Evolutionary conservation across 1,284 basidiomycete genomes (phyloP), one percentile per base, ranked within the genome.

Genomic region (Ceratobasidium theobromae): DNA sequence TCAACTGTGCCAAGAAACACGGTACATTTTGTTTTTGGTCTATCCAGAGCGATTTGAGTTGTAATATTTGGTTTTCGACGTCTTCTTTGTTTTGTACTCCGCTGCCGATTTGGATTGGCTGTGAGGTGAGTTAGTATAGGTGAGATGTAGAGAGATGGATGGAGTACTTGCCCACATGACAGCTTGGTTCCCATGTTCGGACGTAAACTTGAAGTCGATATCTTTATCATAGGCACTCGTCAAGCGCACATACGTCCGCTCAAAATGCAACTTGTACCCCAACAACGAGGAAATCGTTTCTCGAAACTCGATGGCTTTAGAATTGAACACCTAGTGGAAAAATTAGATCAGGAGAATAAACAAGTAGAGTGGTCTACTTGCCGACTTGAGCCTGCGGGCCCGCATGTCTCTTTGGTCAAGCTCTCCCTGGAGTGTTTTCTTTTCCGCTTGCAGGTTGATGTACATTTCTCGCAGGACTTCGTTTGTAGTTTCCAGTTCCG

Each of bases 231-330:
- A 93, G 66, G 88, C 79, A n/a, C 86, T 88, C 2, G 91, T 93
- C 60, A 94, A 84, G 35, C 90, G 83, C 45, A 94, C 86, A 69
- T 90, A 86, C 0, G 91, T 91, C 62, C 91, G 93, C 3, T 89
- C 87, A 74, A 95, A 94, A 1, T 87, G 86, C 38, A 95, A 80
- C 75, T 93, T 93, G 70, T 92, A 85, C 1, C 93, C 93, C 1
- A 95, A 82, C 48, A 95, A 85, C 0, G 86, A 84, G 0, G 86
- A 85, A 53, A 94, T 86, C 12, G 89, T 86, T 71, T 91, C 88
- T 16, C 88, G 81, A 76, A 95, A 93, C 73, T 94, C 91, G 53
- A 84, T 82, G 2, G 85, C 86, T 75, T 93, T 95, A 35, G 85
- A 83, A 0, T 79, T 76, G 73, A 89, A 94, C 0, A 88, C 81